phyloP scores from a whole-genome alignment of 495 filamentous ascomycete genomes.

The Neurospora sp. region DNA sequence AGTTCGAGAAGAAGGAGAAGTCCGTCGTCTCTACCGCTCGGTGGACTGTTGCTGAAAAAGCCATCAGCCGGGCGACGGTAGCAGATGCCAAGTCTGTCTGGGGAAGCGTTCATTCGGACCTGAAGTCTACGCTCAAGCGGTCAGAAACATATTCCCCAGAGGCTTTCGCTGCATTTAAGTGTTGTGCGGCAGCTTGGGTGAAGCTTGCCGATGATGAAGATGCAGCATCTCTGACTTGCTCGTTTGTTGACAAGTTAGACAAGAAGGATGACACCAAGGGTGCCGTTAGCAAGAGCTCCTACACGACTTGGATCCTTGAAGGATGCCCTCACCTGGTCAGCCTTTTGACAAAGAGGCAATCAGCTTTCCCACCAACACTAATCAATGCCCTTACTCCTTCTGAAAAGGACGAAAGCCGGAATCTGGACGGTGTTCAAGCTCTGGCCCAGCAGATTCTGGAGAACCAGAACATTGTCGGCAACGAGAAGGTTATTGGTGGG shows the following conservation, averaged over 20 bases:
- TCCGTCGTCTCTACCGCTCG: conserved; percentile 18
- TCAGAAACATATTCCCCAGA: conserved; percentile 14
- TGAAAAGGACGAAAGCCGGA: neutral
- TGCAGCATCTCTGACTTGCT: conserved; percentile 18
- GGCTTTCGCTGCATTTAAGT: conserved; percentile 32
- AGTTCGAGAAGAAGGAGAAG: conserved; percentile 12
- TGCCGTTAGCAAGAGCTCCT: conserved; percentile 9
- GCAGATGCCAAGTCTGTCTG: conserved; percentile 25
- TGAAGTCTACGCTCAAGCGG: conserved; percentile 26
- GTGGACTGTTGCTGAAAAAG: conserved; percentile 28
- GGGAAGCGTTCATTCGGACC: conserved; percentile 21
- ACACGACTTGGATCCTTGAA: conserved; percentile 17
- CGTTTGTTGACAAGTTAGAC: conserved; percentile 26
- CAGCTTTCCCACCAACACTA: neutral
- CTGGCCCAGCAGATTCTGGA: conserved; percentile 6
- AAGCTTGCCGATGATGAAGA: conserved; percentile 23
- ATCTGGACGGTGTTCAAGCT: neutral
- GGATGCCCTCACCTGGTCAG: neutral
- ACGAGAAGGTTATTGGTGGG: conserved; percentile 9
- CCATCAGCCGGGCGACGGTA: conserved; percentile 24
- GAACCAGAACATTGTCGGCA: conserved; percentile 13
- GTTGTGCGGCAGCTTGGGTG: conserved; percentile 27
- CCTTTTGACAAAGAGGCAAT: neutral
- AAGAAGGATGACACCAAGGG: conserved; percentile 9
- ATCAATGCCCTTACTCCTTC: neutral